Conservation (phyloP, 352 stramenopile species). For the Pythium phragmitis region DNA sequence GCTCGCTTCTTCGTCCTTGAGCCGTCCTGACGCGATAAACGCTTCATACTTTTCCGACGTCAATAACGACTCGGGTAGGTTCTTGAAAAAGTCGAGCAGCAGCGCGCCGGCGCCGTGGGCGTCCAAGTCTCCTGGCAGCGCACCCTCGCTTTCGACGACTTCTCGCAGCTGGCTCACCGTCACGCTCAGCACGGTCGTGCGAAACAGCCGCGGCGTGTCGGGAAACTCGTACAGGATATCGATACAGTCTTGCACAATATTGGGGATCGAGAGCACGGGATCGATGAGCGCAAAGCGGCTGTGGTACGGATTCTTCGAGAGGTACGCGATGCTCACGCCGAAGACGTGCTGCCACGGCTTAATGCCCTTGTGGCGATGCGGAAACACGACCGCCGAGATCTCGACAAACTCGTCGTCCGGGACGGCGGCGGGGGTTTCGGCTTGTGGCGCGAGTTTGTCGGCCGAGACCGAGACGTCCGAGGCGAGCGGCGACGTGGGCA, state of each 20-base stretch:
- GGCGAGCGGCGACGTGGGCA: slow-evolving; percentile 25
- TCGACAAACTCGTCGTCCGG: slow-evolving; percentile 41
- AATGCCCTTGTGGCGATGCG: slow-evolving; percentile 69
- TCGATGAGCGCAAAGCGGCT: slow-evolving; percentile 79
- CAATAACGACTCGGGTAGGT: slow-evolving; percentile 70
- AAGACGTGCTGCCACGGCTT: slow-evolving; percentile 87
- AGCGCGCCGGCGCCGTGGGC: slow-evolving; percentile 63
- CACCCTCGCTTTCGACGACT: slow-evolving; percentile 68
- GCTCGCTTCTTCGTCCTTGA: slow-evolving; percentile 72
- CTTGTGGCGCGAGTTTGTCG: slow-evolving; percentile 23
- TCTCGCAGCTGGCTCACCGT: slow-evolving; percentile 71
- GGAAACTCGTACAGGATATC: slow-evolving; percentile 60
- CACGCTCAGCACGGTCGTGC: slow-evolving; percentile 71
- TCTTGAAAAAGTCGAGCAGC: slow-evolving; percentile 79
- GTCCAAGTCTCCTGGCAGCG: slow-evolving; percentile 58
- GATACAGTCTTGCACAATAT: slow-evolving; percentile 78
- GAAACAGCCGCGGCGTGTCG: slow-evolving; percentile 72
- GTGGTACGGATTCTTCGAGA: slow-evolving; percentile 80
- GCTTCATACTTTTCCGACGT: slow-evolving; percentile 82
- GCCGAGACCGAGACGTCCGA: slow-evolving; percentile 29
- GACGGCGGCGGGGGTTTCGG: slow-evolving; percentile 12
- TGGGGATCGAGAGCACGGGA: slow-evolving; percentile 65
- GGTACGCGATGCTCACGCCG: slow-evolving; percentile 64
- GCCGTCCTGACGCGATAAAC: slow-evolving; percentile 65
- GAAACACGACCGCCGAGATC: slow-evolving; percentile 55